Conservation (phyloP, 2,329 filamentous ascomycete genomes). For the Aspergillus texensis region DNA sequence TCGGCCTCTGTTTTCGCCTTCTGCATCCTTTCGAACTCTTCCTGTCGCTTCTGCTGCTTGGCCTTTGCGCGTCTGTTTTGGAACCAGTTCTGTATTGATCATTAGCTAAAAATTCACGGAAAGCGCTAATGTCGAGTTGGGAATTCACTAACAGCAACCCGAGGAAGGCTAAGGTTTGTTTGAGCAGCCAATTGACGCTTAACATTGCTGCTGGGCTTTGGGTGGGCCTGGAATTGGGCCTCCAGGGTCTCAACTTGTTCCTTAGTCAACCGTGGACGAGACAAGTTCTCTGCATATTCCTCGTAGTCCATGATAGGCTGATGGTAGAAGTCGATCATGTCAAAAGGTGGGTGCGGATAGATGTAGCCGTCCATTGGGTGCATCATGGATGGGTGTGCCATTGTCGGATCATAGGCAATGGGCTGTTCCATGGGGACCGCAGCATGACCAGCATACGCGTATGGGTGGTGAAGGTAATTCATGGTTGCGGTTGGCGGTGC, state of each 20-base stretch:
- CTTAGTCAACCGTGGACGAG: constrained; percentile 53
- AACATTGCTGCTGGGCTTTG: constrained; percentile 53
- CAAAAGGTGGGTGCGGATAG: constrained; percentile 42
- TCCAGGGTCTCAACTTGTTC: constrained; percentile 55
- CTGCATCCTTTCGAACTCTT: constrained; percentile 52
- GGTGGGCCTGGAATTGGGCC: constrained; percentile 52
- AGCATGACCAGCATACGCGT: constrained; percentile 37
- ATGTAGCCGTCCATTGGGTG: constrained; percentile 43
- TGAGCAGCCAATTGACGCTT: constrained; percentile 53
- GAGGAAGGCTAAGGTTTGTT: constrained; percentile 51
- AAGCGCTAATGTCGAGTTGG: background rate
- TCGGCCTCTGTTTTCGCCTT: constrained; percentile 41
- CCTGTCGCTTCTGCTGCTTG: constrained; percentile 54
- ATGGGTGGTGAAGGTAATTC: constrained; percentile 45
- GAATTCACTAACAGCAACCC: constrained; percentile 50
- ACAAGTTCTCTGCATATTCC: constrained; percentile 51
- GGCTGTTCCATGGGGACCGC: constrained; percentile 42
- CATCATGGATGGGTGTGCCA: constrained; percentile 42
- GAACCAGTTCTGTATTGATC: constrained; percentile 51
- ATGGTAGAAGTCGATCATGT: constrained; percentile 47
- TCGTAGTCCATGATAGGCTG: constrained; percentile 49
- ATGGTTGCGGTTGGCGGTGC: constrained; percentile 28
- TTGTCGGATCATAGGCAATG: constrained; percentile 38
- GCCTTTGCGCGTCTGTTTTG: constrained; percentile 56
- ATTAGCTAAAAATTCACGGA: constrained; percentile 13